Base-by-base conservation (phyloP, 1,284 basidiomycete genomes). In the Phenoliferia sp. region DNA sequence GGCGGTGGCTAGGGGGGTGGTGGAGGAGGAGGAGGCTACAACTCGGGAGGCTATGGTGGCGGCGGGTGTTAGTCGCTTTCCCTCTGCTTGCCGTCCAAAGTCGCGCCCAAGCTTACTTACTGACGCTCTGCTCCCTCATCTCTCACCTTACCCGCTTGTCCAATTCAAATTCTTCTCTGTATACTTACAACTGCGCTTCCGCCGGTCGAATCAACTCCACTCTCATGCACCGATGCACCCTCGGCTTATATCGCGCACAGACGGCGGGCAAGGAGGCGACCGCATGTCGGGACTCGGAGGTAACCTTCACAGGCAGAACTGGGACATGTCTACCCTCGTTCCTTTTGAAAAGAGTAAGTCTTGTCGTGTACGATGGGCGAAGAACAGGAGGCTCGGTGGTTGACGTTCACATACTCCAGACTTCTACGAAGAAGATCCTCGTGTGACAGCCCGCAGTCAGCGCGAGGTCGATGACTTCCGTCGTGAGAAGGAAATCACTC, bases 371-470 rank as follows among this genome's bases (percentile, higher is more conserved):
- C n/a, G n/a, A n/a, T n/a, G n/a, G n/a, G n/a, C n/a, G n/a, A n/a
- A n/a, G n/a, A n/a, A n/a, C n/a, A n/a, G n/a, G n/a, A n/a, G n/a
- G n/a, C n/a, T n/a, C n/a, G n/a, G n/a, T n/a, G n/a, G n/a, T n/a
- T n/a, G n/a, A n/a, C 39, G 12, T 22, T 22, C 39, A 12, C 39
- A 12, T 44, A 12, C 39, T 44, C 39, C 12, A 22, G 97, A 97
- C 85, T 99, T 99, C 78, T 99, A 99, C 64, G 58, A 62, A 67
- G 94, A 99, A 80, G 92, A 99, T 81, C 88, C 90, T 76, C 85
- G 87, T 52, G 92, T 99, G 55, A 80, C 88, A 17, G 82, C 84
- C 52, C 90, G 90, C 71, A 86, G 84, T 66, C 93, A 97, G 19
- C 83, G 86, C 60, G 95, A 99, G 76, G 85, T 98, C 58, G 87